phyloP scores from a whole-genome alignment of 1,284 basidiomycete genomes.

The Irpex sp. region DNA sequence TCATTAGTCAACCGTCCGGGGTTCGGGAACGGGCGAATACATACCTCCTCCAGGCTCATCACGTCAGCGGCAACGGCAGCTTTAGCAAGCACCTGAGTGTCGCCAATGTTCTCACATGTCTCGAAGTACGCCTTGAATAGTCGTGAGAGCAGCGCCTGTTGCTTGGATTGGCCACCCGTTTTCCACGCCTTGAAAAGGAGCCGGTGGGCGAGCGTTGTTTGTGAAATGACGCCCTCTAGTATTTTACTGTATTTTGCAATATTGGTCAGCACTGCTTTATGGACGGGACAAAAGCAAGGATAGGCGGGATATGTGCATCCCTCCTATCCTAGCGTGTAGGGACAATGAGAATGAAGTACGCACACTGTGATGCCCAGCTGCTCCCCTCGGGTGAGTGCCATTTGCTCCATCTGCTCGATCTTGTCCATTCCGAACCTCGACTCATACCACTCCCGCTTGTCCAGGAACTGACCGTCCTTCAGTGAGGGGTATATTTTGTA shows the following conservation, averaged over 20 bases:
- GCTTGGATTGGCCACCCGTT: slow-evolving; percentile 60
- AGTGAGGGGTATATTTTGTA: slow-evolving; percentile 60
- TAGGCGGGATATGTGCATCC: background rate
- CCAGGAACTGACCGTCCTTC: slow-evolving; percentile 40
- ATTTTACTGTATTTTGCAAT: slow-evolving; percentile 28
- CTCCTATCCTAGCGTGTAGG: background rate
- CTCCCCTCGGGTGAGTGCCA: slow-evolving; percentile 49
- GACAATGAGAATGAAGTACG: slow-evolving; percentile 23
- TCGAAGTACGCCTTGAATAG: slow-evolving; percentile 70
- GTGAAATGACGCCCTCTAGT: slow-evolving; percentile 57
- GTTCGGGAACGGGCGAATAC: slow-evolving; percentile 9
- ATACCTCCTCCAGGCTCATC: slow-evolving; percentile 62
- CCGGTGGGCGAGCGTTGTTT: slow-evolving; percentile 70
- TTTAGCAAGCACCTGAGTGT: slow-evolving; percentile 55
- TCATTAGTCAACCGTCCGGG: slow-evolving; percentile 1
- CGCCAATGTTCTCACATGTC: slow-evolving; percentile 61
- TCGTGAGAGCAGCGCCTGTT: slow-evolving; percentile 51
- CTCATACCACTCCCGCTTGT: slow-evolving; percentile 46
- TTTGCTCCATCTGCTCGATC: slow-evolving; percentile 42
- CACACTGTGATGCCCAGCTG: slow-evolving; percentile 67
- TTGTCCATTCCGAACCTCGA: slow-evolving; percentile 59
- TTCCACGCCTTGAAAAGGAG: slow-evolving; percentile 69
- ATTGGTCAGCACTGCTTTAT: slow-evolving; percentile 2
- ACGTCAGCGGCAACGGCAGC: slow-evolving; percentile 56
- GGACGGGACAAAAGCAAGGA: background rate